Percentiles rank a stretch among this genome's conserved stretches.
Conservation (phyloP, 148 eudicot genomes). For the Mesembryanthemum crystallinum region DNA sequence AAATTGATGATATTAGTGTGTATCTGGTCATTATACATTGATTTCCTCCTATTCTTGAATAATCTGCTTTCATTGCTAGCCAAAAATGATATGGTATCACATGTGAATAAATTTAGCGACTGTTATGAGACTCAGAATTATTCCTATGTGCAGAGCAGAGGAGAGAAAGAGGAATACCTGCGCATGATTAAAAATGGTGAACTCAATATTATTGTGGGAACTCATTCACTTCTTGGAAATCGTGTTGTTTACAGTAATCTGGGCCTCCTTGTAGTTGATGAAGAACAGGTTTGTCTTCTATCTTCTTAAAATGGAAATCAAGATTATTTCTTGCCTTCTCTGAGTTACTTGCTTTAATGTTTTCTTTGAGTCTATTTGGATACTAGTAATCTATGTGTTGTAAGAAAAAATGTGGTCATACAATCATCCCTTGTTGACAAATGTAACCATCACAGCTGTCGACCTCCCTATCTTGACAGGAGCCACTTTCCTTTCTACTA, state of each 20-base stretch:
- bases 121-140: slow-evolving; percentile 14
- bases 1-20: neutral
- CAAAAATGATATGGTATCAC: neutral
- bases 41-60: neutral
- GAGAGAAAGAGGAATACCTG: slow-evolving; percentile 78
- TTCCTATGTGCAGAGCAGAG: slow-evolving; percentile 58
- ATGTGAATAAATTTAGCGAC: neutral
- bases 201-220: slow-evolving; percentile 84
- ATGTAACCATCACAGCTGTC: no score
- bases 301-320: neutral
- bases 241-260: slow-evolving; percentile 80
- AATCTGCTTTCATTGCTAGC: neutral
- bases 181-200: slow-evolving; percentile 69
- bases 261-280: slow-evolving; percentile 98
- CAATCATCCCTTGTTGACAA: no score
- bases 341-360: neutral
- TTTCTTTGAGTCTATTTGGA: neutral
- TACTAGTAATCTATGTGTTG: no score
- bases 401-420: neutral
- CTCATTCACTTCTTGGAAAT: slow-evolving; percentile 87
- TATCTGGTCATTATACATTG: neutral
- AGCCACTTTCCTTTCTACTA: no score
- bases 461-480: neutral
- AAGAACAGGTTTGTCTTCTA: slow-evolving; percentile 81
- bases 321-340: slow-evolving; percentile 13